Evolutionary conservation across 345 rosid genomes (phyloP).

Genomic region (Brassica cretica): DNA sequence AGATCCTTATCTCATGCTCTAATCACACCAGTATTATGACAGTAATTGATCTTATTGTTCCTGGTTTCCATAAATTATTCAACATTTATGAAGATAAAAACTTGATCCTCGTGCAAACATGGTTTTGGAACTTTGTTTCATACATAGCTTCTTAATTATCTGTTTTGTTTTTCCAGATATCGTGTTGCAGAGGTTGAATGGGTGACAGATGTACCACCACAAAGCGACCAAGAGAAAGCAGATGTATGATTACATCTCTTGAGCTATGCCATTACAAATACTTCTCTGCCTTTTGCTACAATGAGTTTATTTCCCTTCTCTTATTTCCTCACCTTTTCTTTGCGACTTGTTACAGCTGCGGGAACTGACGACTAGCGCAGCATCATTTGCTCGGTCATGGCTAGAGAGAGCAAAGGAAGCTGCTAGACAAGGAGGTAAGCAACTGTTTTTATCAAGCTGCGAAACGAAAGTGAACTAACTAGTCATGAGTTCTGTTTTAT

Average conservation of each 20-base stretch:
- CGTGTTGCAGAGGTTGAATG: slow-evolving; percentile 95
- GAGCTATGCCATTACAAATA: slow-evolving; percentile 1
- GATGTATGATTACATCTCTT: slow-evolving; percentile 46
- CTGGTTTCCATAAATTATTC: background rate
- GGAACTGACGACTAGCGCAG: slow-evolving; percentile 60
- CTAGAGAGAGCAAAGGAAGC: slow-evolving; percentile 66
- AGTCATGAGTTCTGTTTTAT: slow-evolving; percentile 7
- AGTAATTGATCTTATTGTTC: background rate
- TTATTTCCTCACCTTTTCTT: background rate
- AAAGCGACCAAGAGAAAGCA: slow-evolving; percentile 45
- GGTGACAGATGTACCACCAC: slow-evolving; percentile 69
- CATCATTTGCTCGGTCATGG: slow-evolving; percentile 71
- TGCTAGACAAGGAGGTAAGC: slow-evolving; percentile 58
- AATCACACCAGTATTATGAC: background rate
- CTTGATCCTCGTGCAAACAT: background rate
- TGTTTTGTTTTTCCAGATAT: slow-evolving; percentile 51
- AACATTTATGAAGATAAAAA: slow-evolving; percentile 3
- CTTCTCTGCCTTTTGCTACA: background rate
- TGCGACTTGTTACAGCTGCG: slow-evolving; percentile 58
- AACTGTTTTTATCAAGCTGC: background rate
- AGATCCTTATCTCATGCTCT: background rate
- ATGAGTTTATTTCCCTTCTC: background rate
- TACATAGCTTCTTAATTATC: slow-evolving; percentile 4
- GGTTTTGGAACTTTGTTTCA: background rate
- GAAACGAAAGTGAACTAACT: background rate